Conservation (phyloP, 148 eudicot genomes). For the Rhododendron ovatum region DNA sequence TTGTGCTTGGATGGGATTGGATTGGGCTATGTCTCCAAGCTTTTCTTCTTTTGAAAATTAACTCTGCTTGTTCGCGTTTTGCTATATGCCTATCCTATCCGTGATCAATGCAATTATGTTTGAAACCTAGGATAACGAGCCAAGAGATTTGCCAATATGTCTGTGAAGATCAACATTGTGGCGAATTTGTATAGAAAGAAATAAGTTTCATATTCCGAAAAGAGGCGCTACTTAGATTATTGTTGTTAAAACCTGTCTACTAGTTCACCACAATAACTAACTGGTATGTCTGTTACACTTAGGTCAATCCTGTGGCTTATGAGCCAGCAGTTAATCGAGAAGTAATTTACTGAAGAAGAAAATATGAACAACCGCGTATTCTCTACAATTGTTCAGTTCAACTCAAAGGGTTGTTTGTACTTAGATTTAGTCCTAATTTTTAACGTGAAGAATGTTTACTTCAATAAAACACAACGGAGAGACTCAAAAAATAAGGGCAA, state of each 20-base stretch:
- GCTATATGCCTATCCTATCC: not conserved
- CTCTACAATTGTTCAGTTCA: not conserved
- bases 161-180: too few relatives aligned
- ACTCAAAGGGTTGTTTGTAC: not conserved
- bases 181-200: not conserved
- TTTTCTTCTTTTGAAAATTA: not conserved
- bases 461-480: not conserved
- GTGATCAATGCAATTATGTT: not conserved
- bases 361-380: not conserved
- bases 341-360: not conserved
- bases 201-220: not conserved
- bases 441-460: not conserved
- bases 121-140: not conserved
- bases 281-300: not conserved
- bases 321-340: not conserved
- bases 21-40: not conserved
- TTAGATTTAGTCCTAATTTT: not conserved
- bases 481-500: not conserved
- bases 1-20: not conserved
- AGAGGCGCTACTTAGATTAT: not conserved
- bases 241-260: not conserved
- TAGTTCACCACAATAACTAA: not conserved
- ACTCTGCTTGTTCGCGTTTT: not conserved
- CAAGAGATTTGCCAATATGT: too few relatives aligned
- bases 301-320: not conserved